Base-by-base conservation (phyloP, 2,329 filamentous ascomycete species). In the Botrytis fabae region DNA sequence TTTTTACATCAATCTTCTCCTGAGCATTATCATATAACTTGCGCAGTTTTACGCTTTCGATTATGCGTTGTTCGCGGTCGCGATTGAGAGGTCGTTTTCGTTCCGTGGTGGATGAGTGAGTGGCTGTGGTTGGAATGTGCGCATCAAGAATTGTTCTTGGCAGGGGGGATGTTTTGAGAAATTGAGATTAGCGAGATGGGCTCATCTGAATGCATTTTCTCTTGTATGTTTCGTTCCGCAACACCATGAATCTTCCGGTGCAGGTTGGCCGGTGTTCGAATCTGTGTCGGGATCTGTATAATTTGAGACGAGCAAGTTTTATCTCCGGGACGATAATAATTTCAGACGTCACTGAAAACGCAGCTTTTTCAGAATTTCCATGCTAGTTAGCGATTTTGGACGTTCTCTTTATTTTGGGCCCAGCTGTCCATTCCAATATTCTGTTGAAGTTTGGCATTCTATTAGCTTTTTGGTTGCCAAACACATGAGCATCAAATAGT, bases 371-470 rank as follows among this genome's bases (percentile, higher is more conserved):
- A 9, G 7, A 54, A 5, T 6, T 14, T 54, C 48, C 48, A 54
- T 54, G 48, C 48, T 51, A 1, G 51, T 28, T 51, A 0, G 51
- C 18, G 2, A 9, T 18, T 18, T 28, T 9, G 25, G 14, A 28
- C n/a, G 14, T 28, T 14, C 25, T 28, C 16, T 28, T 28, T 7
- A 18, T 18, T 28, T 14, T 57, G 6, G n/a, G n/a, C n/a, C 6
- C n/a, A 28, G 16, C 51, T 54, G 51, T 18, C 18, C 0, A 3
- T 28, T 32, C 3, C 8, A 57, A 28, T 9, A 6, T 16, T 7
- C 51, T 28, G 18, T 54, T 12, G 14, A 18, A 0, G 1, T 3
- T 3, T 18, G 5, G n/a, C 1, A 54, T 54, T 2, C 14, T 3
- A 16, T 9, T 18, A 28, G n/a, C 3, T n/a, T 14, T 2, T 28